Percentiles rank a stretch among this genome's conserved stretches.
phyloP scores from a whole-genome alignment of 768 basidiomycete species.

The Leccinum subgranulosum region DNA sequence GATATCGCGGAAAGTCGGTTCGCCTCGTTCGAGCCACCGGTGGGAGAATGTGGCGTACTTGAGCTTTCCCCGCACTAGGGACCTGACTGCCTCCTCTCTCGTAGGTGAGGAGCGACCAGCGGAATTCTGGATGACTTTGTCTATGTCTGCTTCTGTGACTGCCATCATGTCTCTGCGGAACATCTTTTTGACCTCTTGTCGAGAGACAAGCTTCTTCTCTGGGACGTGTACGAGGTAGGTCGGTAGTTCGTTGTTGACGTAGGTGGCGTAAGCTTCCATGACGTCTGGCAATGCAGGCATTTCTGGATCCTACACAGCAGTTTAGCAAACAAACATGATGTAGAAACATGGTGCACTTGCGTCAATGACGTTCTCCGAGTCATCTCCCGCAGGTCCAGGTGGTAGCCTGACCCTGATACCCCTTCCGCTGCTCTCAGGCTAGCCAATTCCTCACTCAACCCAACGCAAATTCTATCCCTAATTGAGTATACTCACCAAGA shows the following conservation, averaged over 20 bases:
- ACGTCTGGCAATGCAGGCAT: slow-evolving; percentile 20
- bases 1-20: slow-evolving; percentile 29
- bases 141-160: slow-evolving; percentile 25
- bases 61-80: slow-evolving; percentile 21
- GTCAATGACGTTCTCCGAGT: neutral
- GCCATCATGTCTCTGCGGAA: slow-evolving; percentile 26
- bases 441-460: neutral
- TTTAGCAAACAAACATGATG: neutral
- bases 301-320: slow-evolving; percentile 11
- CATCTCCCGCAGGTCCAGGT: slow-evolving; percentile 10
- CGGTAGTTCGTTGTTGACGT: slow-evolving; percentile 30
- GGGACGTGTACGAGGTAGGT: slow-evolving; percentile 28
- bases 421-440: slow-evolving; percentile 25
- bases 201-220: slow-evolving; percentile 25
- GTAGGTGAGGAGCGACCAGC: slow-evolving; percentile 24
- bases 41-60: slow-evolving; percentile 31
- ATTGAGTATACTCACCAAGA: slow-evolving; percentile 18
- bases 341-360: slow-evolving; percentile 1
- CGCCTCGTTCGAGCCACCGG: slow-evolving; percentile 29
- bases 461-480: neutral
- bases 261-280: slow-evolving; percentile 18
- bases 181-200: slow-evolving; percentile 30
- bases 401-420: slow-evolving; percentile 23
- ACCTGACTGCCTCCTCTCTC: slow-evolving; percentile 25
- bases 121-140: slow-evolving; percentile 14